These are phyloP conservation scores for Fusarium euwallaceae DNA, from an alignment of 2,329 filamentous ascomycete species.

Conservation along the genomic window DNA sequence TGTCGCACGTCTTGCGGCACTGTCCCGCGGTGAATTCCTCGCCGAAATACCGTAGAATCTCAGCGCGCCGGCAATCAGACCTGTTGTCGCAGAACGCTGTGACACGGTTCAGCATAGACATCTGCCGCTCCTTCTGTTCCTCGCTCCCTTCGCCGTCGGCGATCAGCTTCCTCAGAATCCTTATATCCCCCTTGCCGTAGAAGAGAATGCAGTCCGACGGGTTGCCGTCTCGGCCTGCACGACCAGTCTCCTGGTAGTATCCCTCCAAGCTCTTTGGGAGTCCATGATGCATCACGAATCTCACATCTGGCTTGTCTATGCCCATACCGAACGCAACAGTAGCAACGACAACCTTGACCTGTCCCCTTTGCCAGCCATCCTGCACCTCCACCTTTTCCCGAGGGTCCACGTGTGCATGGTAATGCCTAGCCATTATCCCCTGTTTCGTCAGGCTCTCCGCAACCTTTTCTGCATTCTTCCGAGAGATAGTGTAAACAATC, in stretches of 20 bases:
- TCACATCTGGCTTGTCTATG: slow-evolving; percentile 96
- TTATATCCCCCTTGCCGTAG: slow-evolving; percentile 84
- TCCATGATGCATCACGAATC: slow-evolving; percentile 94
- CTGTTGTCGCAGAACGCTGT: slow-evolving; percentile 91
- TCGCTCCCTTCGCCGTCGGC: slow-evolving; percentile 78
- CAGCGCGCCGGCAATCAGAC: slow-evolving; percentile 86
- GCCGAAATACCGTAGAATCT: slow-evolving; percentile 94
- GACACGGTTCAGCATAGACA: slow-evolving; percentile 86
- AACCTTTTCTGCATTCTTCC: slow-evolving; percentile 84
- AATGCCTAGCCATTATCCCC: slow-evolving; percentile 82
- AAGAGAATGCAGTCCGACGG: slow-evolving; percentile 91
- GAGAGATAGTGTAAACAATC: slow-evolving; percentile 93
- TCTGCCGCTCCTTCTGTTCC: slow-evolving; percentile 87
- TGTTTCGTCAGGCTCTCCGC: slow-evolving; percentile 76
- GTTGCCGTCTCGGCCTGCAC: slow-evolving; percentile 91
- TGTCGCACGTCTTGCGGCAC: slow-evolving; percentile 86
- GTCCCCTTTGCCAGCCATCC: slow-evolving; percentile 83
- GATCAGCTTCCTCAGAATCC: slow-evolving; percentile 83
- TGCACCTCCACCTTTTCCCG: slow-evolving; percentile 79
- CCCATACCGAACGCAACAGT: slow-evolving; percentile 99
- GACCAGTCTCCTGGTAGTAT: slow-evolving; percentile 98
- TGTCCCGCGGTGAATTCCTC: slow-evolving; percentile 81
- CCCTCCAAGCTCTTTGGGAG: slow-evolving; percentile 96
- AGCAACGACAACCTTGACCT: slow-evolving; percentile 90
- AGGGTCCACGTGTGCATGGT: slow-evolving; percentile 83